These are phyloP conservation scores for Imleria badia DNA, from an alignment of 768 basidiomycete species.

Conservation along the genomic window DNA sequence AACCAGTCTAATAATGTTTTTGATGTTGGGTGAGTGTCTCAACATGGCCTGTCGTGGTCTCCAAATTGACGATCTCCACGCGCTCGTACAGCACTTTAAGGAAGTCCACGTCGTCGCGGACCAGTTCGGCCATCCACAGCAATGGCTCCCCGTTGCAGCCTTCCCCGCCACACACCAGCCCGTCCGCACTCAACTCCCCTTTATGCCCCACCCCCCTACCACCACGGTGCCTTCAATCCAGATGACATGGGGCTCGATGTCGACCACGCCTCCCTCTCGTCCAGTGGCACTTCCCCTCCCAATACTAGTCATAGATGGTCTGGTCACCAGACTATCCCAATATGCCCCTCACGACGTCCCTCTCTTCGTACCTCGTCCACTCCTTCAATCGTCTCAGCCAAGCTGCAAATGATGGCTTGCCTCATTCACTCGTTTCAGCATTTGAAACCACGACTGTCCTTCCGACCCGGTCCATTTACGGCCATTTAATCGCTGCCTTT, in stretches of 20 bases:
- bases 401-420: slow-evolving; percentile 28
- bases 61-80: slow-evolving; percentile 71
- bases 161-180: slow-evolving; percentile 36
- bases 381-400: slow-evolving; percentile 33
- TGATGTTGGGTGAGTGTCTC: slow-evolving; percentile 63
- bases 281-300: slow-evolving; percentile 37
- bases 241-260: slow-evolving; percentile 82
- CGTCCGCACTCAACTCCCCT: slow-evolving; percentile 32
- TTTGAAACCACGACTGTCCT: slow-evolving; percentile 57
- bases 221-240: slow-evolving; percentile 53
- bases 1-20: slow-evolving; percentile 72
- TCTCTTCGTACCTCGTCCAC: slow-evolving; percentile 35
- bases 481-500: slow-evolving; percentile 36
- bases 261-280: slow-evolving; percentile 57
- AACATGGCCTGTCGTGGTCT: slow-evolving; percentile 48
- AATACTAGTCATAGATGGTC: no score
- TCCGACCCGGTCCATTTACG: slow-evolving; percentile 41
- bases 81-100: slow-evolving; percentile 90
- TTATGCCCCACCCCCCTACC: slow-evolving; percentile 32
- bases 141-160: slow-evolving; percentile 22
- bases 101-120: slow-evolving; percentile 77
- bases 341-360: slow-evolving; percentile 43
- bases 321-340: no score
- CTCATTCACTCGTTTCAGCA: slow-evolving; percentile 41
- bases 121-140: slow-evolving; percentile 38